Evolutionary conservation across 352 stramenopile genomes (phyloP).

Genomic region (Pythium chondricola): DNA sequence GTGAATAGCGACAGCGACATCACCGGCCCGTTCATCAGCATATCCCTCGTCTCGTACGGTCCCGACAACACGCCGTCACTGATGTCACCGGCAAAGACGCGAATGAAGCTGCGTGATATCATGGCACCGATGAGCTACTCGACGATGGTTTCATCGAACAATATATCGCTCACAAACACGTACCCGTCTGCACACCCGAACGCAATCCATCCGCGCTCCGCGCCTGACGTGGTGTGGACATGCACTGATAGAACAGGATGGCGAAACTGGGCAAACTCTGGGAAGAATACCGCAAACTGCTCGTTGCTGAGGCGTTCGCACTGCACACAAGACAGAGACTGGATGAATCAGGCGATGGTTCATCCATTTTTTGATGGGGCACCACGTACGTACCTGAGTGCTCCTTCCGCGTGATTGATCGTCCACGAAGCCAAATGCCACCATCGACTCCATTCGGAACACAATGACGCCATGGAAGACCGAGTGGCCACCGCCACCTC

Average conservation of each 20-base stretch:
- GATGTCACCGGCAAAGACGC: slow-evolving; percentile 39
- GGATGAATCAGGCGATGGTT: too few species aligned
- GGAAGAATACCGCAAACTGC: slow-evolving; percentile 65
- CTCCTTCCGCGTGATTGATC: slow-evolving; percentile 8
- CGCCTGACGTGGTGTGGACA: slow-evolving; percentile 16
- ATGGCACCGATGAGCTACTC: too few species aligned
- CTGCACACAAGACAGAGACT: slow-evolving; percentile 9
- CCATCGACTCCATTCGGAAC: slow-evolving; percentile 48
- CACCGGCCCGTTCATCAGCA: slow-evolving; percentile 54
- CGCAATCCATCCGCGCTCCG: slow-evolving; percentile 34
- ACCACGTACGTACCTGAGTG: too few species aligned
- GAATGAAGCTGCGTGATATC: slow-evolving; percentile 45
- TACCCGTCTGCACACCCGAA: slow-evolving; percentile 74
- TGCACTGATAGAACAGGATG: slow-evolving; percentile 52
- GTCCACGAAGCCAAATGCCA: slow-evolving; percentile 58
- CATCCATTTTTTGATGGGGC: too few species aligned
- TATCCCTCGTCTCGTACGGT: slow-evolving; percentile 40
- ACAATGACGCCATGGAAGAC: slow-evolving; percentile 59
- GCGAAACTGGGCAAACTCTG: slow-evolving; percentile 52
- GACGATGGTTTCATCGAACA: too few species aligned
- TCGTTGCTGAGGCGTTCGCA: slow-evolving; percentile 49
- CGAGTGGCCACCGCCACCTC: not conserved
- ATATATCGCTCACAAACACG: not conserved
- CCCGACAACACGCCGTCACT: slow-evolving; percentile 27
- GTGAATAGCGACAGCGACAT: slow-evolving; percentile 53